Evolutionary conservation across 1,284 basidiomycete genomes (phyloP), one percentile per base, ranked within the genome.

Genomic region (Rugosomyces carneus): DNA sequence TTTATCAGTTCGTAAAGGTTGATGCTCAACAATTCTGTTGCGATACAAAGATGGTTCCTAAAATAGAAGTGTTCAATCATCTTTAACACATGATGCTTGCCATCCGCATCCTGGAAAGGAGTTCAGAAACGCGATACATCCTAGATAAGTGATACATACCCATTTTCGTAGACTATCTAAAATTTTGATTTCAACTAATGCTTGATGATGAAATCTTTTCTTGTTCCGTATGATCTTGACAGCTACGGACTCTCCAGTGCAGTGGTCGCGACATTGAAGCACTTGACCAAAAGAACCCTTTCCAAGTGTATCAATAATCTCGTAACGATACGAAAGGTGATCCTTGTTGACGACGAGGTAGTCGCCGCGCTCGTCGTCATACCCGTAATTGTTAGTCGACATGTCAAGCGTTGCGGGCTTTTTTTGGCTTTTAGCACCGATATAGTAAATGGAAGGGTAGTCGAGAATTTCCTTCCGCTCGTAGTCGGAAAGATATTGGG

Each of bases 191-290:
- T 99, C 96, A 16, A 99, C 95, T 27, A 99, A 68, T 3, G 96
- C 96, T 67, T 99, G 96, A 59, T 97, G 91, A 64, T 99, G 95
- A 76, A 99, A 99, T 37, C 96, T 78, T 69, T 98, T 98, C 78
- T 98, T 99, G 73, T 99, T 99, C 31, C 96, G 83, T 57, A 99
- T 99, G 56, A 99, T 96, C 76, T 99, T 99, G 73, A 99, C 86
- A 5, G 96, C 96, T 13, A 98, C 92, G 24, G 91, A 94, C 56
- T 91, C 80, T 10, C 96, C 96, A n/a, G 93, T 93, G 63, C 85
- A 87, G 66, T 99, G 93, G 67, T 99, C 96, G 32, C 93, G 84
- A 66, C 95, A 99, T 61, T 93, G 88, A 18, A 99, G 68, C 11
- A 99, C 96, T 63, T 99, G 96, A 11, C 96, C 96, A 56, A 99